Evolutionary conservation across 225 moss, liverwort and hornwort genomes (phyloP).

Genomic region (Takakia lepidozioides): DNA sequence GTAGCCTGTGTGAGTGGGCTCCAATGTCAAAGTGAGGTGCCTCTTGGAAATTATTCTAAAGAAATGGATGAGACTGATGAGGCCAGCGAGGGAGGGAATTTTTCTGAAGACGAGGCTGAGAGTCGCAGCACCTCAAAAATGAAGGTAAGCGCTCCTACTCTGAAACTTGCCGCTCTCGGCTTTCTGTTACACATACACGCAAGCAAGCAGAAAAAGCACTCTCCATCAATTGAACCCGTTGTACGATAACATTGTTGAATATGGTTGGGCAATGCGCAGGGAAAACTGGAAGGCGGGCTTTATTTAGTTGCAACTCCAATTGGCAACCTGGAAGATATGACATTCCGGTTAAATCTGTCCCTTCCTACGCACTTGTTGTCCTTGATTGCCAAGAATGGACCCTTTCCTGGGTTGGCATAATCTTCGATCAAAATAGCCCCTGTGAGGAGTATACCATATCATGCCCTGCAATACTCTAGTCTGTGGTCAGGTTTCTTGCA

Average conservation of each 20-base stretch:
- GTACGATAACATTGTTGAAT: no score
- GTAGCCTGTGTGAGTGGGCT: no score
- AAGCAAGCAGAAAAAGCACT: neutral
- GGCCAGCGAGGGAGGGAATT: no score
- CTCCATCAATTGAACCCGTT: no score
- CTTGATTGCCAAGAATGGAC: neutral
- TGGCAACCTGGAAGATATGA: slow-evolving; percentile 95
- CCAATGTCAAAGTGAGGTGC: no score
- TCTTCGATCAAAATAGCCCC: no score
- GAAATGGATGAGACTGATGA: no score
- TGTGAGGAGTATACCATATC: no score
- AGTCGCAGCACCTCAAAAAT: slow-evolving; percentile 10
- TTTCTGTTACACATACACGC: neutral
- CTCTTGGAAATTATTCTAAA: no score
- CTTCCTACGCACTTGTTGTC: no score
- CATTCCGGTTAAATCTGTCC: slow-evolving; percentile 53
- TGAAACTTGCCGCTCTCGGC: neutral
- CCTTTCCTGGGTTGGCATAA: no score
- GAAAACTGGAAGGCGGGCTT: slow-evolving; percentile 67
- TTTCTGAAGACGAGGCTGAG: slow-evolving; percentile 13
- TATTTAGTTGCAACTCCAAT: slow-evolving; percentile 96
- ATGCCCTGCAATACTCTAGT: no score
- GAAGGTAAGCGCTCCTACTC: slow-evolving; percentile 5
- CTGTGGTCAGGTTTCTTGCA: neutral
- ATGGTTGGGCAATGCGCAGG: slow-evolving; percentile 20